Conservation (phyloP, 2,329 filamentous ascomycete genomes). For the Colletotrichum abscissum region DNA sequence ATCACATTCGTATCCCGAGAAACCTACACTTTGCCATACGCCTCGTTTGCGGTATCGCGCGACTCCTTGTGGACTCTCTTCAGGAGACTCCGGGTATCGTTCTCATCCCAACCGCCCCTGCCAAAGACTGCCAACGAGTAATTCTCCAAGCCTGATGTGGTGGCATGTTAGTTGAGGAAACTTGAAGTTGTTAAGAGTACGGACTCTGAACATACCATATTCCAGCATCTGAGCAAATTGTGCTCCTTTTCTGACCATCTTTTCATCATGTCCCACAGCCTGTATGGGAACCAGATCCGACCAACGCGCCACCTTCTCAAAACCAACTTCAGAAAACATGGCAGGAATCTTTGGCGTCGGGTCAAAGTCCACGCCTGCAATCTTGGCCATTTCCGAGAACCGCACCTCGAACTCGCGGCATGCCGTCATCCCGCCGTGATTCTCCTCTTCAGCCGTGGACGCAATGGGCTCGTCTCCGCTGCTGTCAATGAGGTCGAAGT, state of each 20-base stretch:
- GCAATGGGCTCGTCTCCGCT: constrained; percentile 42
- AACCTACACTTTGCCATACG: constrained; percentile 47
- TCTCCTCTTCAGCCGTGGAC: constrained; percentile 29
- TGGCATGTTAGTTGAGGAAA: constrained; percentile 20
- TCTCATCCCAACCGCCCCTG: constrained; percentile 45
- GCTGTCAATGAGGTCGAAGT: constrained; percentile 51
- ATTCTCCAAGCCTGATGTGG: constrained; percentile 40
- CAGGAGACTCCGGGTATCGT: constrained; percentile 44
- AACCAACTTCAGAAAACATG: constrained; percentile 51
- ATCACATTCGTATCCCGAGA: not conserved
- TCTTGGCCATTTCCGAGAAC: constrained; percentile 42
- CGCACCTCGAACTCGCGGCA: constrained; percentile 49
- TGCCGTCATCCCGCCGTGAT: constrained; percentile 36
- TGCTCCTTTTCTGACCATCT: constrained; percentile 49
- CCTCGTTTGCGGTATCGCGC: constrained; percentile 42
- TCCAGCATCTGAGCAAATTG: constrained; percentile 50
- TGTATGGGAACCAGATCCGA: constrained; percentile 55
- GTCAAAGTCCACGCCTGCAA: constrained; percentile 52
- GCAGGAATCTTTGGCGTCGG: constrained; percentile 48
- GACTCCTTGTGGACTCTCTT: constrained; percentile 46
- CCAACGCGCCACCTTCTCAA: constrained; percentile 52
- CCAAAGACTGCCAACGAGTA: constrained; percentile 48
- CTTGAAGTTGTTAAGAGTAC: not conserved
- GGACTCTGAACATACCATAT: constrained; percentile 43
- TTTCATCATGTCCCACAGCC: constrained; percentile 52